Evolutionary conservation across 2,329 filamentous ascomycete species (phyloP).

Genomic region (Calonectria multiphialidica): DNA sequence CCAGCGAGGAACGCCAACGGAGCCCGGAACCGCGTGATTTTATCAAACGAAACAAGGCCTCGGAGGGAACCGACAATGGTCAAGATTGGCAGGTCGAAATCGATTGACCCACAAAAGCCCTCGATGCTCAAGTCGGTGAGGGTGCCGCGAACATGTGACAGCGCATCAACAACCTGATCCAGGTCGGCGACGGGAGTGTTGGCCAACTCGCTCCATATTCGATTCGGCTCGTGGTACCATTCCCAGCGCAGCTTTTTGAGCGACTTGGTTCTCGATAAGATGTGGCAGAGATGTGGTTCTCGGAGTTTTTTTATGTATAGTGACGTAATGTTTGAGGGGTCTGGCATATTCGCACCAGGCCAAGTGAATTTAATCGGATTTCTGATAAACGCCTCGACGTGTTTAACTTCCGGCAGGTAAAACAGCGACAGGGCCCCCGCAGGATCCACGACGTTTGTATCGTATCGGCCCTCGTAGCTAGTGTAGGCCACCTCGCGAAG

Average conservation of each 20-base stretch:
- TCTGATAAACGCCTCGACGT: neutral
- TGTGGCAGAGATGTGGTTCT: neutral
- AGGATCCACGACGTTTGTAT: neutral
- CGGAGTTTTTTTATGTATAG: neutral
- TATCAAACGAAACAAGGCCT: neutral
- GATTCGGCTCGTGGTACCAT: neutral
- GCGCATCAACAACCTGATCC: neutral
- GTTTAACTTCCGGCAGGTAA: conserved; percentile 5
- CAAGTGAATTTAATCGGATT: neutral
- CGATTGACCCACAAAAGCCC: neutral
- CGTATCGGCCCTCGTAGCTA: neutral
- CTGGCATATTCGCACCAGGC: neutral
- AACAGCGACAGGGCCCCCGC: conserved; percentile 6
- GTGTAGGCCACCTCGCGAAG: neutral
- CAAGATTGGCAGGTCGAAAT: neutral
- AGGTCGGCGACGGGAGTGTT: neutral
- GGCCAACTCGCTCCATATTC: neutral
- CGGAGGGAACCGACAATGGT: neutral
- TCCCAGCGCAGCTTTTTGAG: conserved; percentile 1
- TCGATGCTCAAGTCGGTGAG: neutral
- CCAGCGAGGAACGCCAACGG: neutral
- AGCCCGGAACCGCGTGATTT: neutral
- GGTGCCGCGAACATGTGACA: conserved; percentile 1
- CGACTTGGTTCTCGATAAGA: neutral
- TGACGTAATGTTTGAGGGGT: neutral